Percentiles rank a stretch among this genome's conserved stretches.
Evolutionary conservation across 208 protist species (phyloP).

Genomic region (Acanthamoeba sp.): DNA sequence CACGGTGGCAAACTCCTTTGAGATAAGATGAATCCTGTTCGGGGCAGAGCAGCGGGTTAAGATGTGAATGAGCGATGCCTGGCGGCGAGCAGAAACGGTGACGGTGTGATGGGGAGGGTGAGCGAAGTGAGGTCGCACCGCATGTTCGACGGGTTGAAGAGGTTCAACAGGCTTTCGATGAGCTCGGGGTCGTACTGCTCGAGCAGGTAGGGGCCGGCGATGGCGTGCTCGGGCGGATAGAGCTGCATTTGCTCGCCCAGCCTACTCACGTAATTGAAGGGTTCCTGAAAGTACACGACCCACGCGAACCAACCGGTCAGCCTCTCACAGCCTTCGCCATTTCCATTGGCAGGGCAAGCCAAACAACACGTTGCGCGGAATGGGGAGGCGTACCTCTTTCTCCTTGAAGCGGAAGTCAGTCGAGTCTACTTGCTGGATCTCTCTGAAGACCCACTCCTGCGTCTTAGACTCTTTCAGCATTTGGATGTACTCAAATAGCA

Average conservation of each 20-base stretch:
- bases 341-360: background rate
- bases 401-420: conserved; percentile 80
- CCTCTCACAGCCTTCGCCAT: too few species aligned
- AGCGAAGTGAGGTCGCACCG: conserved; percentile 4
- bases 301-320: too few species aligned
- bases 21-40: background rate
- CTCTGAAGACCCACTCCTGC: conserved; percentile 81
- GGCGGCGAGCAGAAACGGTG: too few species aligned
- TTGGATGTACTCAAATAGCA: conserved; percentile 80
- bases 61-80: too few species aligned
- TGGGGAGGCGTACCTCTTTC: conserved; percentile 43
- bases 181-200: conserved; percentile 72
- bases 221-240: conserved; percentile 63
- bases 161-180: conserved; percentile 60
- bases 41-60: background rate
- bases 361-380: background rate
- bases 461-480: conserved; percentile 61
- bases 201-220: conserved; percentile 73
- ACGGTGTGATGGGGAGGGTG: background rate
- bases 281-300: conserved; percentile 29
- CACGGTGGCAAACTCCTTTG: background rate
- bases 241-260: conserved; percentile 76
- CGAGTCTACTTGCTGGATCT: conserved; percentile 61
- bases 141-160: conserved; percentile 75
- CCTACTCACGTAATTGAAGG: conserved; percentile 66